These are phyloP conservation scores for Zygosaccharomyces pseudorouxii DNA, from an alignment of 805 yeast genomes.

Conservation along the genomic window DNA sequence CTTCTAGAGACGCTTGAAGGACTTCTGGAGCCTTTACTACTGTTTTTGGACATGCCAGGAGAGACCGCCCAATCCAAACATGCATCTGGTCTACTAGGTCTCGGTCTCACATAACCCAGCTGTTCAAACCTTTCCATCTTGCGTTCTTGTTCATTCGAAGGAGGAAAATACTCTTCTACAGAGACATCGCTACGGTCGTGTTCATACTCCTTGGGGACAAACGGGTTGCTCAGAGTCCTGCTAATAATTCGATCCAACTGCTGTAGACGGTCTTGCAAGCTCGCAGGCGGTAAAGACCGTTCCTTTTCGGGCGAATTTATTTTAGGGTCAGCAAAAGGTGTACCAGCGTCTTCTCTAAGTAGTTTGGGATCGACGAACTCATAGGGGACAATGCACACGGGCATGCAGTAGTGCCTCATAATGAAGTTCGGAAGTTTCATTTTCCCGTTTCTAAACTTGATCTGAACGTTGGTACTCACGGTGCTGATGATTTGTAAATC, in stretches of 20 bases:
- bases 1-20: constrained; percentile 24
- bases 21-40: constrained; percentile 13
- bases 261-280: not conserved
- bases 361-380: constrained; percentile 32
- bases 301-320: not conserved
- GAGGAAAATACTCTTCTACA: constrained; percentile 29
- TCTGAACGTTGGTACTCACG: constrained; percentile 34
- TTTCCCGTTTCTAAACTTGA: constrained; percentile 35
- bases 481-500: constrained; percentile 32
- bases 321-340: not conserved
- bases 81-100: constrained; percentile 18
- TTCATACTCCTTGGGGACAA: constrained; percentile 8
- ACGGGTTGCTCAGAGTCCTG: constrained; percentile 27
- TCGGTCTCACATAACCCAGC: constrained; percentile 30
- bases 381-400: constrained; percentile 31
- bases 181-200: constrained; percentile 16
- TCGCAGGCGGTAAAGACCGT: not conserved
- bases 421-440: constrained; percentile 34
- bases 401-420: constrained; percentile 30
- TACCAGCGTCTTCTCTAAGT: constrained; percentile 17
- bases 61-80: constrained; percentile 6
- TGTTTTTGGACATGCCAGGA: constrained; percentile 13
- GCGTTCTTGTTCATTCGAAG: constrained; percentile 22
- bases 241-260: constrained; percentile 18
- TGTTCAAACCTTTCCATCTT: constrained; percentile 27